phyloP scores from a whole-genome alignment of 129 eudicot genomes.

The Solidago caesia region DNA sequence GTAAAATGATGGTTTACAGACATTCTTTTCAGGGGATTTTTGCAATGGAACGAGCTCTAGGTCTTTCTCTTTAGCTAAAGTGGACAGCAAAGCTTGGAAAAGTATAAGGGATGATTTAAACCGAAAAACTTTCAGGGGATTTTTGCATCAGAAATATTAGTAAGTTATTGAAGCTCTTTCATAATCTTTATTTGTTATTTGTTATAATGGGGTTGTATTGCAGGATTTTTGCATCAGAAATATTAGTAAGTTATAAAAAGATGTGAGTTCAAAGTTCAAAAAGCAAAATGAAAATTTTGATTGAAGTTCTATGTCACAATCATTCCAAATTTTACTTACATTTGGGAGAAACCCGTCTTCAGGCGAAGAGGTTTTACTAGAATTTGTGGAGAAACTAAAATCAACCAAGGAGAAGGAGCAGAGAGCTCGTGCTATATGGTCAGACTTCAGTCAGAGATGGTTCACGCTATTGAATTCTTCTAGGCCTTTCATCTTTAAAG shows the following conservation, averaged over 20 bases:
- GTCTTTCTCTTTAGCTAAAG: no score
- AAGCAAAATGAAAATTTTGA: background rate
- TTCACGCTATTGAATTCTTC: constrained; percentile 77
- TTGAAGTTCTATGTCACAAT: no score
- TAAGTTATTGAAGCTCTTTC: no score
- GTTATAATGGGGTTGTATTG: background rate
- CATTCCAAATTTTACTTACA: background rate
- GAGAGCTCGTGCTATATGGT: constrained; percentile 56
- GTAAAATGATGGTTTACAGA: no score
- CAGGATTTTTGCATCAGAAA: no score
- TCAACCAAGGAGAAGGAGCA: constrained; percentile 37
- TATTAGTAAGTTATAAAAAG: no score
- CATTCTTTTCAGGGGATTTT: no score
- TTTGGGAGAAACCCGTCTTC: background rate
- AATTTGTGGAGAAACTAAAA: constrained; percentile 46
- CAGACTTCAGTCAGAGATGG: constrained; percentile 82
- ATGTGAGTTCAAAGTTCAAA: background rate
- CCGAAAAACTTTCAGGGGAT: no score
- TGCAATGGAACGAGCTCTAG: no score
- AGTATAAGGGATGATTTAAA: no score
- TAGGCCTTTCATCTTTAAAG: constrained; percentile 60
- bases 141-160: no score
- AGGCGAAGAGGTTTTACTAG: constrained; percentile 63
- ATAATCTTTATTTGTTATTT: background rate
- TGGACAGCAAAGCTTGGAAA: no score